Percentiles rank a stretch among this genome's conserved stretches.
phyloP scores from a whole-genome alignment of 148 eudicot genomes.

The Chenopodium berlandieri region DNA sequence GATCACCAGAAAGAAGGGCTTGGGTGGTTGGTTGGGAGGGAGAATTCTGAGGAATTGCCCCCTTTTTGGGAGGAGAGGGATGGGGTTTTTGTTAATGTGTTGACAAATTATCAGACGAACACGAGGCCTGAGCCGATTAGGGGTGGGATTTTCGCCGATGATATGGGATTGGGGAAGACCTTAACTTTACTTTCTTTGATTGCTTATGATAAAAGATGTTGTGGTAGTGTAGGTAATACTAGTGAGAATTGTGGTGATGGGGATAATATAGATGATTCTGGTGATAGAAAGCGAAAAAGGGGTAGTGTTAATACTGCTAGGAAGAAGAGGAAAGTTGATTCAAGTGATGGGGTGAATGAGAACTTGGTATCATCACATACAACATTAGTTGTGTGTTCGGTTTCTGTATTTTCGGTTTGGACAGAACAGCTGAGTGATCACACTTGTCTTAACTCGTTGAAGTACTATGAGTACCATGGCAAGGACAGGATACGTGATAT shows the following conservation, averaged over 20 bases:
- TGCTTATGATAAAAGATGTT: slow-evolving; percentile 38
- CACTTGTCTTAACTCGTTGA: slow-evolving; percentile 53
- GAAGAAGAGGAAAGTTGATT: slow-evolving; percentile 53
- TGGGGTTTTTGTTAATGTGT: slow-evolving; percentile 62
- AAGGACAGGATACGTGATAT: slow-evolving; percentile 59
- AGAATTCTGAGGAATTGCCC: slow-evolving; percentile 63
- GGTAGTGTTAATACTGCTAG: slow-evolving; percentile 20
- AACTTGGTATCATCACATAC: slow-evolving; percentile 30
- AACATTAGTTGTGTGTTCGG: slow-evolving; percentile 80
- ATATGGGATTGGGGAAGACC: slow-evolving; percentile 97
- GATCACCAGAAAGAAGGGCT: slow-evolving; percentile 80
- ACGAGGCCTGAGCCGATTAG: slow-evolving; percentile 63
- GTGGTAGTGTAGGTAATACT: slow-evolving; percentile 17
- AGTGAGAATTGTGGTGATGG: slow-evolving; percentile 22
- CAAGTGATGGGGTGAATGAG: slow-evolving; percentile 16
- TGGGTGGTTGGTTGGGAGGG: slow-evolving; percentile 84
- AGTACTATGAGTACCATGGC: slow-evolving; percentile 74
- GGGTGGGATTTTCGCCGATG: slow-evolving; percentile 97
- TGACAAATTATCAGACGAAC: slow-evolving; percentile 61
- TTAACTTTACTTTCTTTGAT: slow-evolving; percentile 81
- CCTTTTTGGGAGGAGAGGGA: slow-evolving; percentile 86
- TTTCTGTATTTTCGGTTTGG: slow-evolving; percentile 87
- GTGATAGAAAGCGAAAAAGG: slow-evolving; percentile 21
- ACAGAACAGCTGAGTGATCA: slow-evolving; percentile 68
- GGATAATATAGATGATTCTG: slow-evolving; percentile 16